phyloP scores from a whole-genome alignment of 352 stramenopile genomes.

The Phytophthora megakarya region DNA sequence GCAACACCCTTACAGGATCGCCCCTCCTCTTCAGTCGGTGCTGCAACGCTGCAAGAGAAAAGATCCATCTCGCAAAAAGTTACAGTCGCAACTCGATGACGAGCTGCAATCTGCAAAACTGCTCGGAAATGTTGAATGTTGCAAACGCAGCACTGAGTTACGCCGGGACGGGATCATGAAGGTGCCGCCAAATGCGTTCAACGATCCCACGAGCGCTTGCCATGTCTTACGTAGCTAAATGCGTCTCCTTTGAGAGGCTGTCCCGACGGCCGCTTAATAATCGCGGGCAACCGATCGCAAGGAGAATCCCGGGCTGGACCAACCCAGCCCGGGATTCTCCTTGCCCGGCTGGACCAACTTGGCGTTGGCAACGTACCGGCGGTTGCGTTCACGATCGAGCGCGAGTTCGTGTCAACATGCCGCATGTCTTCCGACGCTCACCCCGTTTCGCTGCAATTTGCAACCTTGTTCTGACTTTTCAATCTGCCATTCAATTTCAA shows the following conservation, averaged over 20 bases:
- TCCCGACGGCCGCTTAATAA: conserved; percentile 8
- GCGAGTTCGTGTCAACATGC: not conserved
- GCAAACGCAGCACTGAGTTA: not conserved
- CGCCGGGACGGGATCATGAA: conserved; percentile 16
- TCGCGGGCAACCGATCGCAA: conserved; percentile 24
- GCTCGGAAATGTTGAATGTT: conserved; percentile 17
- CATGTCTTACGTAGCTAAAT: conserved; percentile 19
- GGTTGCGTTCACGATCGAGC: not conserved
- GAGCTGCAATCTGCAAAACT: not conserved
- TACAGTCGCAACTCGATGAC: not conserved
- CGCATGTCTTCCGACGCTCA: conserved; percentile 1
- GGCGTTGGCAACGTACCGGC: conserved; percentile 6
- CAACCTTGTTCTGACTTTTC: conserved; percentile 3
- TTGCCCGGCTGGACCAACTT: conserved; percentile 11
- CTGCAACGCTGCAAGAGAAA: conserved; percentile 15
- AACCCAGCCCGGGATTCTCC: no score
- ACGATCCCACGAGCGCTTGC: conserved; percentile 13
- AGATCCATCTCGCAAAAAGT: conserved; percentile 22
- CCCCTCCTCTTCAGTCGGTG: conserved; percentile 21
- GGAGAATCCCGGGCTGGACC: conserved; percentile 18
- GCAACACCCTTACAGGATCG: conserved; percentile 23
- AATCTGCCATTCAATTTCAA: not conserved
- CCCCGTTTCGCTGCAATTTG: conserved; percentile 13
- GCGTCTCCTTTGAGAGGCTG: conserved; percentile 12
- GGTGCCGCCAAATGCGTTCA: not conserved